A percentile compares a stretch with the other conserved stretches of the same genome.
Evolutionary conservation across 441 rosid genomes (phyloP).

Genomic region (California macrophylla): DNA sequence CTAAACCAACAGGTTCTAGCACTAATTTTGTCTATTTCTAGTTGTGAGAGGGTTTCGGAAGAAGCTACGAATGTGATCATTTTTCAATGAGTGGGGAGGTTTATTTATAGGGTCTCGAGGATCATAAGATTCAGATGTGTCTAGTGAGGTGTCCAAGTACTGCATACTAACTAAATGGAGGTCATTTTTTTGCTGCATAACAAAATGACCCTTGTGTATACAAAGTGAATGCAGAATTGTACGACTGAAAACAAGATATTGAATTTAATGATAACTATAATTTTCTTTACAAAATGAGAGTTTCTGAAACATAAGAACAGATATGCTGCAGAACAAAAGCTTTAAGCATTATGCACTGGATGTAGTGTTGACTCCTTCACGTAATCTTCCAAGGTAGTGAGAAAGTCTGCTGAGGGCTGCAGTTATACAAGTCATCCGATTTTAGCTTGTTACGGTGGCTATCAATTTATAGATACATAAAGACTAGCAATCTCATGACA

Average conservation of each 20-base stretch:
- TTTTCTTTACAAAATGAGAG: background rate
- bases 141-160: background rate
- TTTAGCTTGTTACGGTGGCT: background rate
- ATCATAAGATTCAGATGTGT: too few species aligned
- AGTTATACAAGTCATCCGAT: slow-evolving; percentile 9
- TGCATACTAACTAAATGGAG: background rate
- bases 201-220: background rate
- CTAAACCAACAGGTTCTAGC: too few species aligned
- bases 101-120: too few species aligned
- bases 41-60: too few species aligned
- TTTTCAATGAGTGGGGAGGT: too few species aligned
- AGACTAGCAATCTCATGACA: background rate
- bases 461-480: background rate
- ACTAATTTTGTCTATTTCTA: too few species aligned
- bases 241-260: background rate
- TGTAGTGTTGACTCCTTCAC: slow-evolving; percentile 29
- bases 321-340: background rate
- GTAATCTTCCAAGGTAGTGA: slow-evolving; percentile 43
- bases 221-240: background rate
- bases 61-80: too few species aligned
- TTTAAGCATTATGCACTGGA: slow-evolving; percentile 11
- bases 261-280: background rate
- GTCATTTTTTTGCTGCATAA: background rate
- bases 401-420: slow-evolving; percentile 42
- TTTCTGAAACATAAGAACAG: background rate